Evolutionary conservation across 176 grass and related monocot species (phyloP), one percentile per base, ranked within the genome.

Genomic region (Ensete glaucum): DNA sequence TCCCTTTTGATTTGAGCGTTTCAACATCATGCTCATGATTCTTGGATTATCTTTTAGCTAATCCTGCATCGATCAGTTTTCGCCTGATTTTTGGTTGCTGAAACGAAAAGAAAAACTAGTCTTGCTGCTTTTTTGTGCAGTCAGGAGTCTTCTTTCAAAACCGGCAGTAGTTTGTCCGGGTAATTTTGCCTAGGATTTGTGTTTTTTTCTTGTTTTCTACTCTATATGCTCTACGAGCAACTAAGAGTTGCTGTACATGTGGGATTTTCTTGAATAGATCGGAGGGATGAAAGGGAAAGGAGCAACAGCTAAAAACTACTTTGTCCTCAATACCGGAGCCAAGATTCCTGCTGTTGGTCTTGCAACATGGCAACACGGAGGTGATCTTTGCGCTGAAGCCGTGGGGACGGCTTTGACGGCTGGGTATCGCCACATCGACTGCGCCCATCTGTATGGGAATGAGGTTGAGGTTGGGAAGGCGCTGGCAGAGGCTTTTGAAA

Each of bases 371-470:
- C 83, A 85, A 73, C 77, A 58, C n/a, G 78, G 49, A 11, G 74
- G 74, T 21, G 83, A 85, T 51, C 66, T 77, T 24, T 85, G 83
- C 52, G 70, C 78, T 56, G 78, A 85, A 49, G 83, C 83, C 11
- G 67, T 85, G 62, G 64, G 79, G 2, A 77, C 79, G 7, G 83
- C 83, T 17, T 67, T 85, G 24, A 52, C 49, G 17, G 83, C 65
- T 20, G 83, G 83, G 2, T 85, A 85, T 58, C 55, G 67, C 50
- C 83, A 85, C 67, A 76, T 85, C 11, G 83, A 85, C 59, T 85
- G 83, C 68, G 74, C 83, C 4, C 83, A 85, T 56, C 74, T 85
- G 2, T 85, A 85, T 16, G 83, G 83, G 11, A 85, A 85, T 34
- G 83, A 85, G 26, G 73, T 54, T 2, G 83, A 85, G 55, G 83